Evolutionary conservation across 805 yeast genomes (phyloP), one percentile per base, ranked within the genome.

Genomic region (Kuraishia capsulata): DNA sequence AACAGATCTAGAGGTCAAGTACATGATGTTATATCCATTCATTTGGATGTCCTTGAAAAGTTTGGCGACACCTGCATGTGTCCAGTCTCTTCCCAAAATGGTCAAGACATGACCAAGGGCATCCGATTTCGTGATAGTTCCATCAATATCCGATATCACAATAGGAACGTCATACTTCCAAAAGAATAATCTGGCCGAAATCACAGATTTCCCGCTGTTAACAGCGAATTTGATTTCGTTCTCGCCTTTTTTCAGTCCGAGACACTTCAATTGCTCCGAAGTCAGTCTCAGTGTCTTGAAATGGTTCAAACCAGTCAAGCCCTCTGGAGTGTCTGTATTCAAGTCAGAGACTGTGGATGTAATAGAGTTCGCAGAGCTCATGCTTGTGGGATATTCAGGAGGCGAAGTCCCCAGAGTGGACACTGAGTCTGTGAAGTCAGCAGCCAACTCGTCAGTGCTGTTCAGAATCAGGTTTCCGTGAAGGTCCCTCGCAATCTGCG

Each of bases 81-180:
- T 92, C 98, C 98, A 92, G 63, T 92, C 98, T 49, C 87, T 75
- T 4, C 98, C 98, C 28, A 92, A 66, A 77, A 90, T 78, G 14
- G 92, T 88, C 57, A 92, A 66, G 2, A 92, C 90, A 59, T 92
- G 98, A 3, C 98, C 98, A 51, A 92, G 65, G 0, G 98, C 98
- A 63, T 92, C 98, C 1, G 97, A 88, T 59, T 88, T 89, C 14
- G 98, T 92, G 47, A 92, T 92, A 2, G 98, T 92, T 14, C 98
- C 98, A 57, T 92, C 98, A 42, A 92, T 92, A 61, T 92, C 98
- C 6, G 96, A 86, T 20, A 92, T 90, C 5, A 92, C 98, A 31
- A 92, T 83, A 2, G 97, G 97, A 0, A 81, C 79, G 41, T 77
- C 69, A 47, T 80, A 70, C 45, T 78, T 77, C 98, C 98, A 92